Base-by-base conservation (phyloP, 352 stramenopile species). In the Phytopythium aichiense region DNA sequence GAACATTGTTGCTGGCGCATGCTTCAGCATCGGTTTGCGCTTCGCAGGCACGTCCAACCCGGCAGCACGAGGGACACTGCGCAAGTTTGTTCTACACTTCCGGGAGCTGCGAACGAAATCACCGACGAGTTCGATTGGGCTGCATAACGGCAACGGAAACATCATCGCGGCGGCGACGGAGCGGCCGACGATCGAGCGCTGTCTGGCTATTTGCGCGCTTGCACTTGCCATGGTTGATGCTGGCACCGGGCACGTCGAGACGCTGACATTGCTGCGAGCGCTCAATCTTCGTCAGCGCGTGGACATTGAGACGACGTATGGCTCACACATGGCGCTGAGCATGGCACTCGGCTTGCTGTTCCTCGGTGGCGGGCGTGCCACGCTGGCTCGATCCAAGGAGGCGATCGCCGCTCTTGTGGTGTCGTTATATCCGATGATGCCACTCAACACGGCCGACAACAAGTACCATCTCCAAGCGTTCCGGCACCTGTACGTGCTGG, bases 321-420 rank as follows among this genome's bases (percentile, higher is more conserved):
- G 97, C 9, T 97, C 93, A 38, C 96, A 99, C 75, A 98, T 99
- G 93, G 83, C 89, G 16, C 82, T 97, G 50, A 94, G 84, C 45
- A 92, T 96, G 73, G 89, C 96, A 25, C 98, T 99, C 31, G 97
- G 97, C 0, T 73, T 99, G 55, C 77, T 99, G 8, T 99, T 99
- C 61, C 64, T 99, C 6, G 96, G 96, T 30, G 95, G 95, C 40
- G 97, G 97, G 0, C 93, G 91, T 56, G 88, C 83, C 18, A 98
- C 96, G 0, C 71, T 99, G n/a, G 85, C 79, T n/a, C 74, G 81
- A 20, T 88, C 83, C 0, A 87, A 84, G 33, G 79, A 91, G 46
- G 94, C 97, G 54, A 96, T 99, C 53, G 97, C 96, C 11, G 89
- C 91, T 40, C 83, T 99, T 7, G 75, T 99, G 35, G 79, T 96